Conservation (phyloP, 2,329 filamentous ascomycete species). For the Leptographium radiaticola region DNA sequence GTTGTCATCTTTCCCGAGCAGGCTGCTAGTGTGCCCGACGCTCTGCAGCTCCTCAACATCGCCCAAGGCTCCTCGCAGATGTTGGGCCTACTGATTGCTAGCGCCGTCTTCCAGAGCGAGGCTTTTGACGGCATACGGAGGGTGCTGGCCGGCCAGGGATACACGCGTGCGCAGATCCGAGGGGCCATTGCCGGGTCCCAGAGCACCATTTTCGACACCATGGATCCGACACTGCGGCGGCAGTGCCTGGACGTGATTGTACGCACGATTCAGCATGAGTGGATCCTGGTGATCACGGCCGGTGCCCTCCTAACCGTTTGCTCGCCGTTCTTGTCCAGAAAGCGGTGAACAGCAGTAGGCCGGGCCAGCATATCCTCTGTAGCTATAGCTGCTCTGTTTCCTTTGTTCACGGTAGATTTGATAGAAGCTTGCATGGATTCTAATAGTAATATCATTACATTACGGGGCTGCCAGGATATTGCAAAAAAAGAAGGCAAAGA, state of each 20-base stretch:
- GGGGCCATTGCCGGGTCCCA: constrained; percentile 8
- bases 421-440: too few species aligned
- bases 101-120: constrained; percentile 10
- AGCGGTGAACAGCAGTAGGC: too few species aligned
- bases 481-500: too few species aligned
- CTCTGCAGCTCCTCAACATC: constrained; percentile 22
- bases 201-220: neutral
- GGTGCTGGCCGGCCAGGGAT: constrained; percentile 2
- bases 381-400: too few species aligned
- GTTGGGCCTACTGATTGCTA: constrained; percentile 9
- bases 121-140: constrained; percentile 2
- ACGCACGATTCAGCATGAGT: constrained; percentile 5
- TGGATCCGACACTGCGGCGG: neutral
- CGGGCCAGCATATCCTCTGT: too few species aligned
- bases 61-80: constrained; percentile 16
- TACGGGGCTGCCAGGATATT: too few species aligned
- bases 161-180: constrained; percentile 2
- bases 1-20: neutral
- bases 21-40: neutral
- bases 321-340: constrained; percentile 7
- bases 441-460: too few species aligned
- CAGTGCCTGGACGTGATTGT: constrained; percentile 6
- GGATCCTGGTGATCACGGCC: constrained; percentile 6
- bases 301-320: constrained; percentile 1
- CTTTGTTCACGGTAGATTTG: too few species aligned